A percentile compares a stretch with the other conserved stretches of the same genome.
Evolutionary conservation across 495 filamentous ascomycete genomes (phyloP).

Genomic region (Aspergillus ellipticus): DNA sequence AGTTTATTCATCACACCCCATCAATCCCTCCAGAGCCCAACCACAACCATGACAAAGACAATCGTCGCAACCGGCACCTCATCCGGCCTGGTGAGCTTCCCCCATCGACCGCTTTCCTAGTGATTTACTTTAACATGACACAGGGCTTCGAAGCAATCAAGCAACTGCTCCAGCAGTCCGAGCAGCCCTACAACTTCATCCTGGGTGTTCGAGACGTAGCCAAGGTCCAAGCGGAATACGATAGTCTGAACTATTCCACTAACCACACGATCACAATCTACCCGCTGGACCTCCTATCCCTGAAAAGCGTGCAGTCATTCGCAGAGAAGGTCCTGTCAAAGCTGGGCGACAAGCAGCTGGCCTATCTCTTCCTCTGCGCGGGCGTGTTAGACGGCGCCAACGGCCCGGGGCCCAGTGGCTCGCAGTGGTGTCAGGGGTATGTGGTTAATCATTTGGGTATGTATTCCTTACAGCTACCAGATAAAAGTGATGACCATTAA

Average conservation of each 20-base stretch:
- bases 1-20: too few species aligned
- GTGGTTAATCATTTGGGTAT: conserved; percentile 29
- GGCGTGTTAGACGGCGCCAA: conserved; percentile 18
- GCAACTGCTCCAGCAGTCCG: conserved; percentile 22
- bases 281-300: conserved; percentile 21
- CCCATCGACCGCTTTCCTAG: not conserved
- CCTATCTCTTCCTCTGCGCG: conserved; percentile 22
- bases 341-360: conserved; percentile 15
- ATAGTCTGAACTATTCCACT: conserved; percentile 18
- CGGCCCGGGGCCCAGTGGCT: conserved; percentile 25
- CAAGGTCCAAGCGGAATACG: conserved; percentile 18
- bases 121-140: conserved; percentile 5
- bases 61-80: conserved; percentile 29
- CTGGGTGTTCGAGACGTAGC: conserved; percentile 24
- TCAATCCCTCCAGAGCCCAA: not conserved
- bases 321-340: conserved; percentile 18
- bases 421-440: conserved; percentile 23
- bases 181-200: conserved; percentile 28
- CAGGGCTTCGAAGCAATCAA: conserved; percentile 31
- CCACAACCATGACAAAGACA: conserved; percentile 13
- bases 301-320: conserved; percentile 26
- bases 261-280: conserved; percentile 21
- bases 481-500: not conserved
- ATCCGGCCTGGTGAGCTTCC: conserved; percentile 23
- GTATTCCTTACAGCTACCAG: not conserved